A percentile compares a stretch with the other conserved stretches of the same genome.
Evolutionary conservation across 192 early-diverging fungal genomes (phyloP).

Genomic region (Backusella psychrophila): DNA sequence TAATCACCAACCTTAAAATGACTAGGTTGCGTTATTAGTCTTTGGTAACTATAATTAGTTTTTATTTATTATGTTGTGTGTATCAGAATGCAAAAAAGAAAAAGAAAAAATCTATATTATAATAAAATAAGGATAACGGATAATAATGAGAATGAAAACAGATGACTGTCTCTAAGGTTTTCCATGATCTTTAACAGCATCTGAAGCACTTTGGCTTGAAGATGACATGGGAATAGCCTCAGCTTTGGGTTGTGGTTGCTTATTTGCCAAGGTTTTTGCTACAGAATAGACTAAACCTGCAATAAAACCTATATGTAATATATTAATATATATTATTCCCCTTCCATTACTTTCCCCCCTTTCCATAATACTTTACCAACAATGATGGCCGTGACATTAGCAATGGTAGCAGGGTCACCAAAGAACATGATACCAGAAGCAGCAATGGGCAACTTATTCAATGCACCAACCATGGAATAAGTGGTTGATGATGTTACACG

Average conservation of each 20-base stretch:
- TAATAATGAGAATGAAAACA: background rate
- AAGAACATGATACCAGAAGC: constrained; percentile 95
- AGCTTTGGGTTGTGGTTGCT: constrained; percentile 22
- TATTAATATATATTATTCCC: background rate
- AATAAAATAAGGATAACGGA: background rate
- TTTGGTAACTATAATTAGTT: background rate
- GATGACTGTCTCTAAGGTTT: background rate
- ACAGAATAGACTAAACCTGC: constrained; percentile 74
- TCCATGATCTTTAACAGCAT: constrained; percentile 29
- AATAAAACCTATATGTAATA: constrained; percentile 42
- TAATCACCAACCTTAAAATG: background rate
- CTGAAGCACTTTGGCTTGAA: constrained; percentile 34
- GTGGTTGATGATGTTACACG: constrained; percentile 70
- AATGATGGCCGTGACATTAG: constrained; percentile 77
- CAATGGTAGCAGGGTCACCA: constrained; percentile 80
- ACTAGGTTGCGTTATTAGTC: background rate
- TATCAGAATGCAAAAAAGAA: background rate
- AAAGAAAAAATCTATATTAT: background rate
- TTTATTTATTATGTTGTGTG: background rate
- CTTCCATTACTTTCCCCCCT: background rate
- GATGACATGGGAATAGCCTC: constrained; percentile 34
- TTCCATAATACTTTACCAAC: constrained; percentile 57
- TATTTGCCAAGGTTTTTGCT: constrained; percentile 64
- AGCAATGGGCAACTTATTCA: constrained; percentile 97
- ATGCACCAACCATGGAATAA: constrained; percentile 94